Percentiles rank a stretch among this genome's conserved stretches.
Evolutionary conservation across 257 asterid species (phyloP).

Genomic region (Solanum stenotomum): DNA sequence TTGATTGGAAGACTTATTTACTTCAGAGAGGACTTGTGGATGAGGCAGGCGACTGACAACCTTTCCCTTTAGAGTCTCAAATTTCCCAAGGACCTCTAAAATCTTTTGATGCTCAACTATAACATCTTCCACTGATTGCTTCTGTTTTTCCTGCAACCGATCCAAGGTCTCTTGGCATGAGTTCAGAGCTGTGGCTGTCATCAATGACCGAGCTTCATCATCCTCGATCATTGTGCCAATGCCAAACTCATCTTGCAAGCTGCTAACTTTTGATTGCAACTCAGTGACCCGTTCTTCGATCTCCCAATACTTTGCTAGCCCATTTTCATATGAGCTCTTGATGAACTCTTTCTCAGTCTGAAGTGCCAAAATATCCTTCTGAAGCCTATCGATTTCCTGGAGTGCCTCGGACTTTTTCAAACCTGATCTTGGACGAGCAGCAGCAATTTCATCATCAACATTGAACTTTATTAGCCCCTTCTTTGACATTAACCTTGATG

Average conservation of each 20-base stretch:
- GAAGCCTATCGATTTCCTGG: slow-evolving; percentile 27
- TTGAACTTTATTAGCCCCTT: slow-evolving; percentile 21
- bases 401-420: slow-evolving; percentile 28
- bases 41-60: slow-evolving; percentile 2
- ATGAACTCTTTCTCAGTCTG: slow-evolving; percentile 40
- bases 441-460: slow-evolving; percentile 1
- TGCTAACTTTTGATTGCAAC: slow-evolving; percentile 28
- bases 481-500: slow-evolving; percentile 35
- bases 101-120: slow-evolving; percentile 15
- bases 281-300: slow-evolving; percentile 27
- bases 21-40: slow-evolving; percentile 1
- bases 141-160: slow-evolving; percentile 18
- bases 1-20: neutral
- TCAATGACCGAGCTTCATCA: slow-evolving; percentile 33
- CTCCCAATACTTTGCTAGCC: slow-evolving; percentile 28
- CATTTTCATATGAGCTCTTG: slow-evolving; percentile 28
- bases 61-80: slow-evolving; percentile 15
- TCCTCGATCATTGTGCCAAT: slow-evolving; percentile 34
- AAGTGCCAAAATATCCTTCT: slow-evolving; percentile 33
- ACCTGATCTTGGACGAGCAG: slow-evolving; percentile 17
- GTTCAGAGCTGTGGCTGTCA: slow-evolving; percentile 33
- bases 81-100: slow-evolving; percentile 19
- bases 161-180: slow-evolving; percentile 33
- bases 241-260: slow-evolving; percentile 44
- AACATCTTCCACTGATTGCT: slow-evolving; percentile 17